These are phyloP conservation scores for Globisporangium iwayamae DNA, from an alignment of 352 stramenopile species.

Conservation along the genomic window DNA sequence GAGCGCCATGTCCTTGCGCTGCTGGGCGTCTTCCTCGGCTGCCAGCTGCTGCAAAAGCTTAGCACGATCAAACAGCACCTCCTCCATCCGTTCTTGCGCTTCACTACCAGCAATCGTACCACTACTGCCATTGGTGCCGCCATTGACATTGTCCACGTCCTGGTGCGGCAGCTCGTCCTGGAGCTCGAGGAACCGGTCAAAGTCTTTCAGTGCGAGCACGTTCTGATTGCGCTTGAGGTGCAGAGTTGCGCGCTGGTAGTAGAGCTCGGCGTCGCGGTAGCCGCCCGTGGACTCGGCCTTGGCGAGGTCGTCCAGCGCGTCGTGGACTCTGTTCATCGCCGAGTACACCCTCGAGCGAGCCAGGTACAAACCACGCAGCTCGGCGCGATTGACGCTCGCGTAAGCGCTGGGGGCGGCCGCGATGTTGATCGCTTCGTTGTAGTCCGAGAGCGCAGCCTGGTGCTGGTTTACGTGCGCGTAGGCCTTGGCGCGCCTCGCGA, in stretches of 20 bases:
- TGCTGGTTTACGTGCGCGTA: conserved; percentile 53
- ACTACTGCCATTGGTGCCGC: background rate
- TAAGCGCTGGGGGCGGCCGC: background rate
- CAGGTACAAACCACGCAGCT: conserved; percentile 47
- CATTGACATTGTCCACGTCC: conserved; percentile 15
- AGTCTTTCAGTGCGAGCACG: conserved; percentile 40
- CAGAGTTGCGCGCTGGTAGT: conserved; percentile 54
- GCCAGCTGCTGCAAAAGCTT: conserved; percentile 53
- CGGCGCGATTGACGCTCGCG: conserved; percentile 14
- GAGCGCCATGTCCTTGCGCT: conserved; percentile 45
- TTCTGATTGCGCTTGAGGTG: conserved; percentile 47
- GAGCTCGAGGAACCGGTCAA: conserved; percentile 70
- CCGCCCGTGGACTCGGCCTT: conserved; percentile 41
- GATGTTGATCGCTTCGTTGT: conserved; percentile 50
- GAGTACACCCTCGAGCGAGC: conserved; percentile 49
- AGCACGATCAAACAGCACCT: conserved; percentile 59
- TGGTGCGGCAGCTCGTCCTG: conserved; percentile 41
- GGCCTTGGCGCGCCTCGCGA: conserved; percentile 59
- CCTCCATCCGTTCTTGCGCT: conserved; percentile 27
- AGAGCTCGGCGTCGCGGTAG: conserved; percentile 53
- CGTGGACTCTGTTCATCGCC: conserved; percentile 47
- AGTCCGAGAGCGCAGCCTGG: conserved; percentile 57
- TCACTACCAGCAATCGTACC: conserved; percentile 5
- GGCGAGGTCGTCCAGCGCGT: conserved; percentile 52
- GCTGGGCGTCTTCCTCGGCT: conserved; percentile 39